phyloP scores from a whole-genome alignment of 2,329 filamentous ascomycete species.

The Penicillium digitatum region DNA sequence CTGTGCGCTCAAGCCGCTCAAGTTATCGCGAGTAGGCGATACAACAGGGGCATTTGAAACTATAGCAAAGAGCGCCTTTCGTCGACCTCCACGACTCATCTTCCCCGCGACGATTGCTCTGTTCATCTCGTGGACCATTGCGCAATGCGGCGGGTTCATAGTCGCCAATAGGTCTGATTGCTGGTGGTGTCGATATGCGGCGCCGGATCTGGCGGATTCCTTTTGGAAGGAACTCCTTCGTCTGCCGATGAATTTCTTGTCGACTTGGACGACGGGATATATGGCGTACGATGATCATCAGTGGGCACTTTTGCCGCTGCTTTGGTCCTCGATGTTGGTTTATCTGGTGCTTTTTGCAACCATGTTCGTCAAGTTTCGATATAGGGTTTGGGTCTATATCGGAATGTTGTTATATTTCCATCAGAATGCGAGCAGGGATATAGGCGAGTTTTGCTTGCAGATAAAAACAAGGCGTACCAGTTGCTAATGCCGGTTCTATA shows the following conservation, averaged over 20 bases:
- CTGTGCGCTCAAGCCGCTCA: constrained; percentile 53
- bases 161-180: constrained; percentile 48
- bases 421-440: constrained; percentile 44
- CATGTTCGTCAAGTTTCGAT: constrained; percentile 46
- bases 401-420: constrained; percentile 50
- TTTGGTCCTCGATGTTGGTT: constrained; percentile 51
- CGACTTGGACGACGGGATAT: constrained; percentile 50
- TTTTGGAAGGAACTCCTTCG: constrained; percentile 46
- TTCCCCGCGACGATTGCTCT: constrained; percentile 52
- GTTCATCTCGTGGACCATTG: constrained; percentile 49
- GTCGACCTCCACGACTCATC: constrained; percentile 51
- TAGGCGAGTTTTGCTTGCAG: constrained; percentile 37
- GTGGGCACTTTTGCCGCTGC: constrained; percentile 51
- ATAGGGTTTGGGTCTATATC: constrained; percentile 45
- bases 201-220: constrained; percentile 43
- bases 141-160: constrained; percentile 49
- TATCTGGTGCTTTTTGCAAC: constrained; percentile 48
- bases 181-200: constrained; percentile 51
- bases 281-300: constrained; percentile 55
- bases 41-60: constrained; percentile 44
- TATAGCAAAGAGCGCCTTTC: constrained; percentile 53
- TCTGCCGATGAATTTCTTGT: constrained; percentile 46
- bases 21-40: constrained; percentile 49
- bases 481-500: constrained; percentile 18
- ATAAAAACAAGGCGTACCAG: background rate